Conservation (phyloP, 2,329 filamentous ascomycete species). For the Sporothrix dimorphospora region DNA sequence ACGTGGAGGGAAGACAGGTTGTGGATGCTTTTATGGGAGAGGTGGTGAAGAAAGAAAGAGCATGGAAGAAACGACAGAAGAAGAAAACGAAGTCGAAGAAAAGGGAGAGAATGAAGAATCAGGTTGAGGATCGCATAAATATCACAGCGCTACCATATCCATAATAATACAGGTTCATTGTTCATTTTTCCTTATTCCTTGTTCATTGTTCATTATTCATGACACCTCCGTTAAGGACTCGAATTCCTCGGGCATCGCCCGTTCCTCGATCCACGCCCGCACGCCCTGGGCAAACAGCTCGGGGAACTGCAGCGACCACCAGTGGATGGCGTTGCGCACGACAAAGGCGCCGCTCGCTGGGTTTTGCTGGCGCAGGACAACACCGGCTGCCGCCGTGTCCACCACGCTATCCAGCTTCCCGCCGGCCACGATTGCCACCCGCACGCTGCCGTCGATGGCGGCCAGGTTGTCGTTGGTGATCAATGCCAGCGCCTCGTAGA, state of each 20-base stretch:
- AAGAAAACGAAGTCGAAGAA: too few species aligned
- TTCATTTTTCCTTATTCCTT: too few species aligned
- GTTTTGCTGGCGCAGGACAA: not conserved
- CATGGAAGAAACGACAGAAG: too few species aligned
- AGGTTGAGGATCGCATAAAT: too few species aligned
- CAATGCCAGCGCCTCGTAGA: constrained; percentile 4
- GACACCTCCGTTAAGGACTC: not conserved
- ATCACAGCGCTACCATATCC: not conserved
- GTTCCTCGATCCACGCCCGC: constrained; percentile 16
- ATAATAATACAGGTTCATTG: too few species aligned
- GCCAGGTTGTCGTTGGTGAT: constrained; percentile 1
- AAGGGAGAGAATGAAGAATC: too few species aligned
- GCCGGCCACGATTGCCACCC: constrained; percentile 17
- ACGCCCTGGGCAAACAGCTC: constrained; percentile 21
- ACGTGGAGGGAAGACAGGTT: not conserved
- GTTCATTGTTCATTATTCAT: too few species aligned
- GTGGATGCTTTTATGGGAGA: not conserved
- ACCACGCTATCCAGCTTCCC: constrained; percentile 12
- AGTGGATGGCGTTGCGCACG: constrained; percentile 19
- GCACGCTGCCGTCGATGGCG: not conserved
- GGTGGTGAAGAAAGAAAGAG: too few species aligned
- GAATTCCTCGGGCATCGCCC: constrained; percentile 14
- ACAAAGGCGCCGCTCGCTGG: constrained; percentile 2
- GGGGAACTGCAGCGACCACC: constrained; percentile 21
- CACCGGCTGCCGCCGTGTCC: not conserved